Evolutionary conservation across 2,329 filamentous ascomycete species (phyloP).

Genomic region (Aureobasidium sp.): DNA sequence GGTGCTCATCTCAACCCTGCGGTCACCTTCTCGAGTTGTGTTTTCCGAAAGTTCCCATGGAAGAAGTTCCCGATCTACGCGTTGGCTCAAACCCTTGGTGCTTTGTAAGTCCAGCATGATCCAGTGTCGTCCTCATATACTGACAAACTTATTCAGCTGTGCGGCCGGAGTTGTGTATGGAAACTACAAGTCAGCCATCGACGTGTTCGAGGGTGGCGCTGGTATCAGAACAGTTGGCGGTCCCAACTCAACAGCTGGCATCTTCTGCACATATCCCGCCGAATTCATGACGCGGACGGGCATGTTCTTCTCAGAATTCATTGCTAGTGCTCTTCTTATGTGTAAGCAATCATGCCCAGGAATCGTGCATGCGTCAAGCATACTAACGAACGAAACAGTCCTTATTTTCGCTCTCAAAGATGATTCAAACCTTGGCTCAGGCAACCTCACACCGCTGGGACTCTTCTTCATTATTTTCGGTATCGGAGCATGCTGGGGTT

Average conservation of each 20-base stretch:
- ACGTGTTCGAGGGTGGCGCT: constrained; percentile 37
- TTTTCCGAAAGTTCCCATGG: constrained; percentile 57
- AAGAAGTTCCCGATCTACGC: constrained; percentile 60
- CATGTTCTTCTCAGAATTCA: constrained; percentile 64
- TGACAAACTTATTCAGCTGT: constrained; percentile 16
- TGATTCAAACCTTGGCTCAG: constrained; percentile 47
- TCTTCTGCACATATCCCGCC: constrained; percentile 59
- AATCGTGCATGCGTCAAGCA: background rate
- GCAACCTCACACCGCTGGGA: constrained; percentile 48
- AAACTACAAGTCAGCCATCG: constrained; percentile 32
- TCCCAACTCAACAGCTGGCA: constrained; percentile 38
- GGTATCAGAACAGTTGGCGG: constrained; percentile 48
- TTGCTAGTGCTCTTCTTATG: constrained; percentile 59
- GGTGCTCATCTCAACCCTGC: constrained; percentile 38
- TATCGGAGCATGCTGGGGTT: constrained; percentile 47
- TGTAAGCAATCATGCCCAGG: background rate
- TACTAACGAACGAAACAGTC: constrained; percentile 24
- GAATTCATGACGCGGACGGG: constrained; percentile 43
- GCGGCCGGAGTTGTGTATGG: constrained; percentile 39
- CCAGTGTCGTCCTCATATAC: background rate
- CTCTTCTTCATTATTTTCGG: constrained; percentile 68
- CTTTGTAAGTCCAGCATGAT: constrained; percentile 34
- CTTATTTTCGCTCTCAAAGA: constrained; percentile 62
- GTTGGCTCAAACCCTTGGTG: constrained; percentile 56
- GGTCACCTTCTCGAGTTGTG: constrained; percentile 61